phyloP scores from a whole-genome alignment of 2,329 filamentous ascomycete genomes.

The Beauveria medogensis region DNA sequence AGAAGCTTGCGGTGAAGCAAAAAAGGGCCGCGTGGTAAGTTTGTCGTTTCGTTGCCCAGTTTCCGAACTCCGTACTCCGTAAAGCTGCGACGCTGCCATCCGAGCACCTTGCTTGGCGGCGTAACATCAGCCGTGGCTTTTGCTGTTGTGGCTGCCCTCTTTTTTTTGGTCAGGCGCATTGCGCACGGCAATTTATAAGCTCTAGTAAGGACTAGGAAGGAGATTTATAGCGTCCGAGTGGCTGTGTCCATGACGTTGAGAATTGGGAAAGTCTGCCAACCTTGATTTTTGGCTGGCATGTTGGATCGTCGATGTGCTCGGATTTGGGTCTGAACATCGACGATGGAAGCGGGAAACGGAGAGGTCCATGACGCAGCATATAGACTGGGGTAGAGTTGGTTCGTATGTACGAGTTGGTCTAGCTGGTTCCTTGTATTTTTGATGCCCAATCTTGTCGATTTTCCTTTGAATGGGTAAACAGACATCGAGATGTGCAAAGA shows the following conservation, averaged over 20 bases:
- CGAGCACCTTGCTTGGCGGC: slow-evolving; percentile 7
- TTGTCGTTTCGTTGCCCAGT: not conserved
- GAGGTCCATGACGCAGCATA: slow-evolving; percentile 5
- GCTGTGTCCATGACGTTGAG: not conserved
- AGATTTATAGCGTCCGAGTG: not conserved
- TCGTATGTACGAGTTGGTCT: not conserved
- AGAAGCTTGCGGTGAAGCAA: not conserved
- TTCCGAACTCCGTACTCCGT: not conserved
- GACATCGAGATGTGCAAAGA: not conserved
- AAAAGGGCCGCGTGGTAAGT: not conserved
- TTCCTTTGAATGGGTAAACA: no score
- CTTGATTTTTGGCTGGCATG: not conserved
- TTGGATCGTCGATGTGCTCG: not conserved
- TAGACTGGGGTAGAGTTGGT: not conserved
- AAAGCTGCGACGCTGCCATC: slow-evolving; percentile 5
- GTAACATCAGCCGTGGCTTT: not conserved
- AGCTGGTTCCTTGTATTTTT: no score
- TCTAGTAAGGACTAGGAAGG: not conserved
- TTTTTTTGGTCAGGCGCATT: not conserved
- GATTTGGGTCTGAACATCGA: not conserved
- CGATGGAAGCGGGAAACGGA: not conserved
- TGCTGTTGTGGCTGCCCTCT: not conserved
- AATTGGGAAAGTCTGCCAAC: not conserved
- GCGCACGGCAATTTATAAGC: not conserved
- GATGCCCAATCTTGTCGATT: no score